A percentile compares a stretch with the other conserved stretches of the same genome.
Evolutionary conservation across 2,329 filamentous ascomycete species (phyloP).

Genomic region (Rhexocercosporidium sp.): DNA sequence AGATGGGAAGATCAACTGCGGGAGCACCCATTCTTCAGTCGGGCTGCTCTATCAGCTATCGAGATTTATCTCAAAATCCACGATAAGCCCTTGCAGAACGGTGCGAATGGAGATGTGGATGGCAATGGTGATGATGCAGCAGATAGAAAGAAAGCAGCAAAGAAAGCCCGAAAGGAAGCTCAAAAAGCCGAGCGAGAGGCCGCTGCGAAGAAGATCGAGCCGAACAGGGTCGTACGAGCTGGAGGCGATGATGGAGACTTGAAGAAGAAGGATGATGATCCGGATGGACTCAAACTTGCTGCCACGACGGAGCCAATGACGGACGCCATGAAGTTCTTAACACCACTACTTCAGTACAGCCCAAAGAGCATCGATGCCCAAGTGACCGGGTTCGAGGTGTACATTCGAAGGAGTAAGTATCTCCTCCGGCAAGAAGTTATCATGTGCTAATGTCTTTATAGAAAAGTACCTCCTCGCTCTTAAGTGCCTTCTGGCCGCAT

Average conservation of each 20-base stretch:
- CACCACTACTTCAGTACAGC: slow-evolving; percentile 80
- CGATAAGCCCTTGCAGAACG: slow-evolving; percentile 74
- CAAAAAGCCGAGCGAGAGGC: slow-evolving; percentile 77
- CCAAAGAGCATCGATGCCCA: slow-evolving; percentile 83
- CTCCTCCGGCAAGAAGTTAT: background rate
- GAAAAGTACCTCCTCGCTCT: slow-evolving; percentile 89
- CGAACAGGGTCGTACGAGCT: slow-evolving; percentile 72
- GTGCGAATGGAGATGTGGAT: slow-evolving; percentile 60
- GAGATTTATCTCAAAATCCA: slow-evolving; percentile 79
- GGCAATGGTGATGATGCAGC: slow-evolving; percentile 58
- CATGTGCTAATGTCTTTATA: slow-evolving; percentile 47
- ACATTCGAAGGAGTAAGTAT: slow-evolving; percentile 76
- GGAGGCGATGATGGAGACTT: slow-evolving; percentile 64
- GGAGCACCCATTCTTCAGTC: slow-evolving; percentile 90
- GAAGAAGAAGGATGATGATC: slow-evolving; percentile 92
- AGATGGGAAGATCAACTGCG: slow-evolving; percentile 92
- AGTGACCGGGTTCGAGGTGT: slow-evolving; percentile 87
- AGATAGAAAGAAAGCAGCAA: slow-evolving; percentile 84
- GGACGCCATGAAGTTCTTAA: slow-evolving; percentile 86
- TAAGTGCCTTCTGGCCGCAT: slow-evolving; percentile 79
- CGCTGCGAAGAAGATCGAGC: slow-evolving; percentile 81
- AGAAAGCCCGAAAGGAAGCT: slow-evolving; percentile 87
- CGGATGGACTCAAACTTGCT: slow-evolving; percentile 78
- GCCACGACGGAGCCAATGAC: slow-evolving; percentile 82
- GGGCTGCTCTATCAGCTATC: slow-evolving; percentile 81